Conservation (phyloP, 345 rosid species). For the Euphorbia pulcherrima region DNA sequence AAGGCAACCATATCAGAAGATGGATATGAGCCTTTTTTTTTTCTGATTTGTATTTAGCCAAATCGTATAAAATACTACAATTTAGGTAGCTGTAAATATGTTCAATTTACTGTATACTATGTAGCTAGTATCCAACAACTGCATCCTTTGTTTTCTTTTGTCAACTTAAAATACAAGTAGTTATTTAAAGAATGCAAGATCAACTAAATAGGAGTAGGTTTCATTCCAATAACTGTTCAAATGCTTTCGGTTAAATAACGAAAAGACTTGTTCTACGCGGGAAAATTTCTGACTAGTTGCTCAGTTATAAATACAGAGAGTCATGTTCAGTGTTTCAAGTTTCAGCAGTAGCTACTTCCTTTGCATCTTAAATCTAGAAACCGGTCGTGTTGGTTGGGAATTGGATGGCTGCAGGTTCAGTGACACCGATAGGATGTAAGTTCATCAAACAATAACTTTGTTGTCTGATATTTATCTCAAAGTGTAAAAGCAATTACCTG, state of each 20-base stretch:
- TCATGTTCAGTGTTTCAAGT: not conserved
- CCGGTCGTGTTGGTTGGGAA: conserved; percentile 59
- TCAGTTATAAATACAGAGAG: not conserved
- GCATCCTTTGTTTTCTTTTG: too few relatives aligned
- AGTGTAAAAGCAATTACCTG: conserved; percentile 38
- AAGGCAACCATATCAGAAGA: too few relatives aligned
- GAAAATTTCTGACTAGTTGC: not conserved
- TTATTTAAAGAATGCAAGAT: too few relatives aligned
- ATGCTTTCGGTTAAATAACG: not conserved
- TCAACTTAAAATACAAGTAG: too few relatives aligned
- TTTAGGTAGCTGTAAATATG: not conserved
- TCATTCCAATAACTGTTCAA: not conserved
- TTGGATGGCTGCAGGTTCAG: conserved; percentile 39
- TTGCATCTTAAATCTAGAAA: conserved; percentile 79
- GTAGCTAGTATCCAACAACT: not conserved
- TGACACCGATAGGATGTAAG: conserved; percentile 3
- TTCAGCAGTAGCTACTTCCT: conserved; percentile 40
- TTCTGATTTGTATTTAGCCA: too few relatives aligned
- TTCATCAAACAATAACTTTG: not conserved
- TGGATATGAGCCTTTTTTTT: too few relatives aligned
- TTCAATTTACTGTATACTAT: conserved; percentile 8
- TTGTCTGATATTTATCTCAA: not conserved
- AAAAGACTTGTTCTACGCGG: not conserved
- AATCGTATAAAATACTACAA: too few relatives aligned
- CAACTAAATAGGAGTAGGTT: too few relatives aligned